Conservation (phyloP, 805 yeast species). For the Kluyveromyces aestuarii region DNA sequence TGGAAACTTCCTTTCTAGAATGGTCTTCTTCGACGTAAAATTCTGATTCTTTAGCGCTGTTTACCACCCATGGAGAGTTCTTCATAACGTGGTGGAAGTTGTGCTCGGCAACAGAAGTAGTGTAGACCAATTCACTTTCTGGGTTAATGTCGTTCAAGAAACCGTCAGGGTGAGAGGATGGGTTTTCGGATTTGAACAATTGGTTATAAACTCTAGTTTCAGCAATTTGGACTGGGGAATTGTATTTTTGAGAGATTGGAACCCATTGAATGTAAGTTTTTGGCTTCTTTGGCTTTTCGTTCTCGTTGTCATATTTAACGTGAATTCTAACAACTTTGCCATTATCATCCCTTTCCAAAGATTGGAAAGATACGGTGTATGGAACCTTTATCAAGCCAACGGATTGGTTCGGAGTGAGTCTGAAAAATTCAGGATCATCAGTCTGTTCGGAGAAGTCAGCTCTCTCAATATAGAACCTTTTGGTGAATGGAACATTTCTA, state of each 20-base stretch:
- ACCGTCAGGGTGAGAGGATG: slow-evolving; percentile 81
- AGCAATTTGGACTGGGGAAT: slow-evolving; percentile 53
- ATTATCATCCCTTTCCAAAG: slow-evolving; percentile 43
- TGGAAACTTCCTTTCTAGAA: slow-evolving; percentile 63
- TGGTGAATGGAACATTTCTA: slow-evolving; percentile 66
- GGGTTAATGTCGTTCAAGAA: slow-evolving; percentile 76
- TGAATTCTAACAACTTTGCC: slow-evolving; percentile 66
- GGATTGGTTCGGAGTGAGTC: slow-evolving; percentile 88
- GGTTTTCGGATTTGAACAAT: slow-evolving; percentile 86
- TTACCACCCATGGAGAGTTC: slow-evolving; percentile 69
- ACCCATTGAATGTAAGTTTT: slow-evolving; percentile 98
- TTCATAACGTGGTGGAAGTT: slow-evolving; percentile 59
- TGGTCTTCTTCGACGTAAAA: slow-evolving; percentile 63
- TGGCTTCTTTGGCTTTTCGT: slow-evolving; percentile 56
- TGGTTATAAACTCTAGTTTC: slow-evolving; percentile 86
- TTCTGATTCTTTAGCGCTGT: slow-evolving; percentile 46
- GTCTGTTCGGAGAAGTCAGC: slow-evolving; percentile 69
- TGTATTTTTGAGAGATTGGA: slow-evolving; percentile 53
- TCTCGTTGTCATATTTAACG: slow-evolving; percentile 69
- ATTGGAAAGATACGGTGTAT: slow-evolving; percentile 61
- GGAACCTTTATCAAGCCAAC: slow-evolving; percentile 95
- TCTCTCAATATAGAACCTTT: slow-evolving; percentile 74
- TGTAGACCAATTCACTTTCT: slow-evolving; percentile 60
- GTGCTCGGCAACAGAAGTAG: slow-evolving; percentile 66
- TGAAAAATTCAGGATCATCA: slow-evolving; percentile 63